Base-by-base conservation (phyloP, 2,329 filamentous ascomycete genomes). In the Pseudogymnoascus sp. region DNA sequence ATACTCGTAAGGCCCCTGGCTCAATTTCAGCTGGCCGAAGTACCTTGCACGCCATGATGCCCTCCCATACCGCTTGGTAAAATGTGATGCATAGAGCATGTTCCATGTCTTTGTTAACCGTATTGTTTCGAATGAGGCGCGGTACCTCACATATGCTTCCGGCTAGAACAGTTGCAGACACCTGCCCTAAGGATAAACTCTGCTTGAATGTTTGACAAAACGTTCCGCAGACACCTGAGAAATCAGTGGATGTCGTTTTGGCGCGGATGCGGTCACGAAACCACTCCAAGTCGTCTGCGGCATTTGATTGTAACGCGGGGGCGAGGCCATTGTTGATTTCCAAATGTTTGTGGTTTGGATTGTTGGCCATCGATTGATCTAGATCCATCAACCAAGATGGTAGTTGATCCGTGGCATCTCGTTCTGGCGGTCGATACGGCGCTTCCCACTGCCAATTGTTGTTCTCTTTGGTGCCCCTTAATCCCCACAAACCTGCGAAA, bases 371-470 rank as follows among this genome's bases (percentile, higher is more conserved):
- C 14, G 33, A 40, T 26, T 60, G 59, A 31, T 41, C 35, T 12
- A 60, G 35, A 61, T 66, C 63, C 6, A 53, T 60, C 31, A 72
- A 41, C 70, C 69, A 72, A 37, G 61, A 33, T 16, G 68, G 68
- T 40, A 71, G 43, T 41, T 24, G 19, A 26, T 37, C 26, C 7
- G 8, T 50, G n/a, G 28, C 14, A 8, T 38, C 59, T 56, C 46
- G 19, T 40, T 63, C 37, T 38, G 53, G 38, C 14, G 59, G 50
- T 63, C 22, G 63, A 26, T n/a, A 62, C 35, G 73, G 73, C 37
- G 72, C 63, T 61, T 74, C 63, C 70, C 72, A 74, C 26, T 69
- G 65, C 68, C 70, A 74, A 65, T 68, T 62, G 6, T 66, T 68
- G 50, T 63, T 69, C 53, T 71, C 71, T 14, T 64, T 35, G 14